Evolutionary conservation across 2,329 filamentous ascomycete genomes (phyloP).

Genomic region (Fusarium pilosicola): DNA sequence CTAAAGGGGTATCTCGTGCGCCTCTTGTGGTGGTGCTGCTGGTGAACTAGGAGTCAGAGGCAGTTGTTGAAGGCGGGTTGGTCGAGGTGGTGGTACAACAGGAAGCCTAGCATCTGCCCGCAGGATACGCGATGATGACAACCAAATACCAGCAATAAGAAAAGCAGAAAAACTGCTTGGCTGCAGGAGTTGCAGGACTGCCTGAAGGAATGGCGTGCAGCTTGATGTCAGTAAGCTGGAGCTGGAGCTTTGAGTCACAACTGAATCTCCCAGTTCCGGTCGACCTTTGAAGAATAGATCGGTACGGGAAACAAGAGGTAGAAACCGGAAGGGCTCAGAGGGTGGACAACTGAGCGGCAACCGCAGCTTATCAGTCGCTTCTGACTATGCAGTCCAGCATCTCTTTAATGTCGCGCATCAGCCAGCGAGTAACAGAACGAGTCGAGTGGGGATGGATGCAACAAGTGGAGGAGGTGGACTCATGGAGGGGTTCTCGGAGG

Average conservation of each 20-base stretch:
- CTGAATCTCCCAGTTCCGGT: slow-evolving; percentile 26
- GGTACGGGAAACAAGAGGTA: slow-evolving; percentile 30
- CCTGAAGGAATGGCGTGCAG: slow-evolving; percentile 21
- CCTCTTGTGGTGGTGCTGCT: slow-evolving; percentile 32
- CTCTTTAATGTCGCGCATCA: slow-evolving; percentile 41
- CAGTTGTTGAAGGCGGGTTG: slow-evolving; percentile 26
- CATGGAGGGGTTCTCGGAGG: slow-evolving; percentile 39
- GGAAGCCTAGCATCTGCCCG: slow-evolving; percentile 23
- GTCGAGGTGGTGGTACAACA: slow-evolving; percentile 39
- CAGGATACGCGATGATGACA: slow-evolving; percentile 18
- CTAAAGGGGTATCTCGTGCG: slow-evolving; percentile 36
- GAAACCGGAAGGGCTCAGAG: slow-evolving; percentile 39
- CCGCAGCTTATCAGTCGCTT: slow-evolving; percentile 45
- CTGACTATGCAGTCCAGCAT: slow-evolving; percentile 37
- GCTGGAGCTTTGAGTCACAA: slow-evolving; percentile 23
- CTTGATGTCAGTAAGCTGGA: slow-evolving; percentile 23
- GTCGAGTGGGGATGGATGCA: slow-evolving; percentile 36
- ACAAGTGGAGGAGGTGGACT: slow-evolving; percentile 42
- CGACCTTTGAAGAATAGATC: slow-evolving; percentile 29
- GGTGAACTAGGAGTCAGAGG: slow-evolving; percentile 25
- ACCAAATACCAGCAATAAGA: slow-evolving; percentile 16
- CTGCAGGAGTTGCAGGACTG: slow-evolving; percentile 22
- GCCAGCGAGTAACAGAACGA: slow-evolving; percentile 37
- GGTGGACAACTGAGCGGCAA: slow-evolving; percentile 42
- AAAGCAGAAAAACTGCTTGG: slow-evolving; percentile 14